phyloP scores from a whole-genome alignment of 345 rosid genomes.

The Rhizophora apiculata region DNA sequence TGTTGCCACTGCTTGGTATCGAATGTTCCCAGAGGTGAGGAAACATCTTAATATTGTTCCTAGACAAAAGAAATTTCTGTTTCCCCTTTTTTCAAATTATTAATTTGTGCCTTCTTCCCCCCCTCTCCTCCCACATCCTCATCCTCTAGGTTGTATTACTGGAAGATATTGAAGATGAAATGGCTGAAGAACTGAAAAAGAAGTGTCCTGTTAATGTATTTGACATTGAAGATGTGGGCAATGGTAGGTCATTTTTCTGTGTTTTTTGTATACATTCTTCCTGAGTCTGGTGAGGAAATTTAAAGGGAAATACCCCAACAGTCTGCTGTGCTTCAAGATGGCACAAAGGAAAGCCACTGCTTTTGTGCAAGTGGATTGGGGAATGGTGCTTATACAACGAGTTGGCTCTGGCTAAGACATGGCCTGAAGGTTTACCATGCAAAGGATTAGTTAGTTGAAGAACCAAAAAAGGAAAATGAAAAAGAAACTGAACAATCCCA shows the following conservation, averaged over 20 bases:
- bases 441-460: not conserved
- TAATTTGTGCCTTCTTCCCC: not conserved
- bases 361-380: not conserved
- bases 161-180: conserved; percentile 54
- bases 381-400: not conserved
- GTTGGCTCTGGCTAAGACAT: not conserved
- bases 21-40: conserved; percentile 92
- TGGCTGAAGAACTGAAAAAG: conserved; percentile 60
- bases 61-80: not conserved
- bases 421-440: not conserved
- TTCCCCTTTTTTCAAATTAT: not conserved
- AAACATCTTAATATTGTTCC: conserved; percentile 6
- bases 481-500: not conserved
- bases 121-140: not conserved
- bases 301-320: not conserved
- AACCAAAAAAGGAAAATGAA: no score
- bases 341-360: not conserved
- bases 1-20: conserved; percentile 91
- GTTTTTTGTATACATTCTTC: not conserved
- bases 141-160: conserved; percentile 55
- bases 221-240: conserved; percentile 89
- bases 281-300: conserved; percentile 7
- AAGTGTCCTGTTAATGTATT: conserved; percentile 77
- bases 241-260: conserved; percentile 43
- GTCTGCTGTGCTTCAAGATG: not conserved